Evolutionary conservation across 768 basidiomycete genomes (phyloP).

Genomic region (Phylloporus arenicola): DNA sequence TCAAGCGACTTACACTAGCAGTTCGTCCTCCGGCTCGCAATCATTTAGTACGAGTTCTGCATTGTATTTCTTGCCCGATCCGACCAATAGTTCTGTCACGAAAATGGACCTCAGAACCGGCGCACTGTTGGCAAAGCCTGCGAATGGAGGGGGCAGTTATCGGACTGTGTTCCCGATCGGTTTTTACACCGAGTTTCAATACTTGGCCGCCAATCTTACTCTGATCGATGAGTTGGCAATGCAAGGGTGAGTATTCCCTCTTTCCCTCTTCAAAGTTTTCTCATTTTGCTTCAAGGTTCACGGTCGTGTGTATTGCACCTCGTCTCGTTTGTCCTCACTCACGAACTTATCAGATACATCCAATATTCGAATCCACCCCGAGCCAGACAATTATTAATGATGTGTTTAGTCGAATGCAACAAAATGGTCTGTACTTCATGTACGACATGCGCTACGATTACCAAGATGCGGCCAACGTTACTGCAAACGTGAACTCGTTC

Average conservation of each 20-base stretch:
- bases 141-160: constrained; percentile 43
- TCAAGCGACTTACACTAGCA: constrained; percentile 17
- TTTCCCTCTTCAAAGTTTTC: background rate
- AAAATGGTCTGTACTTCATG: constrained; percentile 62
- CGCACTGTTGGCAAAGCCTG: constrained; percentile 45
- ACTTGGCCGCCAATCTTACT: constrained; percentile 13
- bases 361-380: constrained; percentile 60
- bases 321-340: background rate
- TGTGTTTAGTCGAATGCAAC: constrained; percentile 64
- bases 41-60: constrained; percentile 39
- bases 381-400: constrained; percentile 37
- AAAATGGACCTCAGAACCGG: constrained; percentile 61
- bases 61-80: constrained; percentile 47
- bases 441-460: constrained; percentile 78
- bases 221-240: constrained; percentile 30
- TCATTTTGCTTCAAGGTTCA: background rate
- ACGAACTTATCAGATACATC: constrained; percentile 48
- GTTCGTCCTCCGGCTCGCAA: constrained; percentile 30
- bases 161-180: constrained; percentile 45
- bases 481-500: constrained; percentile 59
- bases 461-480: constrained; percentile 54
- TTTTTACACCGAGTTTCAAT: constrained; percentile 41
- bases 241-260: constrained; percentile 17
- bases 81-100: constrained; percentile 44
- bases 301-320: constrained; percentile 26